Evolutionary conservation across 768 basidiomycete species (phyloP), one percentile per base, ranked within the genome.

Genomic region (Rhodotorula graminis): DNA sequence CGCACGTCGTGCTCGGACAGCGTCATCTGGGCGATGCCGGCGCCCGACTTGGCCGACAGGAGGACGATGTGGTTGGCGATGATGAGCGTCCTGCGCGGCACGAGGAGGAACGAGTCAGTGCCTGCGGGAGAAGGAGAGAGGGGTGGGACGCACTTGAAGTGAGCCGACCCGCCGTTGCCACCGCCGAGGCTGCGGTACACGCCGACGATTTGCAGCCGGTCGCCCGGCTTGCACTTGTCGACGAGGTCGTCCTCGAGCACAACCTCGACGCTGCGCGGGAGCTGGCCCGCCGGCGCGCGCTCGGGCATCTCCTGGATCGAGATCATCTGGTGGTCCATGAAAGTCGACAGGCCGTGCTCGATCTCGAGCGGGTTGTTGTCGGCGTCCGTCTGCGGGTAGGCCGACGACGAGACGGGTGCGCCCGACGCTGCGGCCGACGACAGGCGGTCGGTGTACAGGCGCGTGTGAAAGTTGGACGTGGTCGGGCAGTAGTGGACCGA

Each of bases 271-370:
- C 93, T 94, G 61, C 96, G 86, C 58, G 96, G 96, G 42, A 99
- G 84, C 81, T 97, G 95, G 42, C 96, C 96, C 57, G 96, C 91
- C 37, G 96, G 96, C 23, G 96, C 94, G 33, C 96, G 88, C 82
- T 99, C 96, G 6, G 96, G 96, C 95, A 99, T 98, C 80, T 99
- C 96, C 83, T 99, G 96, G 73, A 99, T 98, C 81, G 89, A 93
- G 80, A 98, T 91, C 75, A 93, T 88, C 82, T 99, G 96, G 81
- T 98, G 92, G 82, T 99, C 96, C 68, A 91, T 85, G 84, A 96
- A 99, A 15, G 90, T 87, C 79, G 90, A 92, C 74, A 89, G 84
- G 10, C 96, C 96, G 79, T 88, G 98, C 82, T 99, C 96, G 76
- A 89, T 96, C 81, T 93, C 87, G 61, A 99, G 83, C 31, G 87